Base-by-base conservation (phyloP, 768 basidiomycete species). In the Lactarius sanguifluus region DNA sequence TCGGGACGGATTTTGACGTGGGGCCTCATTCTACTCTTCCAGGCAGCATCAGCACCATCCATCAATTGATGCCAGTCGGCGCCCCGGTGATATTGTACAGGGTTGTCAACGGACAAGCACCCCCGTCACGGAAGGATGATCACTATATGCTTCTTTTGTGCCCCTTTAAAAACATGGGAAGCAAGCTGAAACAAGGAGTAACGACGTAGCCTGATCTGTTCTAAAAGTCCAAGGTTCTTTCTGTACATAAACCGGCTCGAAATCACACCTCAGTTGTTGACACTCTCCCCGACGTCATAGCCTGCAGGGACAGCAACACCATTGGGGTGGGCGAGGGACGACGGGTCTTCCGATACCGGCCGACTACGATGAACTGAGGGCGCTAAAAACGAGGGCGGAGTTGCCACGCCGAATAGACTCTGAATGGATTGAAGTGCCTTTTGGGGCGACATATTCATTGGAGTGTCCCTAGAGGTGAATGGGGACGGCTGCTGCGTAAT, bases 371-470 rank as follows among this genome's bases (percentile, higher is more conserved):
- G 41, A 20, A 57, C 52, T 5, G 66, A 50, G 23, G 47, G 18
- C 1, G 61, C 57, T 34, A 30, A 52, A 45, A 52, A 52, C 1
- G 61, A 18, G 10, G 60, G 28, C 41, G 50, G 41, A 5, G 1
- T 34, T 34, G 47, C 34, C 41, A 57, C 34, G 20, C 52, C 41
- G 52, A 36, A 34, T 13, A 67, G 38, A 28, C 23, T 36, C 23
- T 66, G 70, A 38, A 59, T 32, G 30, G 60, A 40, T 43, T 63
- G 64, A 23, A 57, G n/a, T 1, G 57, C 34, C 8, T 62, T 64
- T 38, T 62, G 68, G 5, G 75, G 68, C 28, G 76, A 68, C 9
- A 62, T 52, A 3, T 67, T 65, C 3, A 52, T 28, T 36, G 66
- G 66, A 30, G 54, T 34, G 18, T 30, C 61, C 18, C 16, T 54